A percentile compares a stretch with the other conserved stretches of the same genome.
These are phyloP conservation scores for Nemania serpens DNA, from an alignment of 2,329 filamentous ascomycete genomes.

Conservation along the genomic window DNA sequence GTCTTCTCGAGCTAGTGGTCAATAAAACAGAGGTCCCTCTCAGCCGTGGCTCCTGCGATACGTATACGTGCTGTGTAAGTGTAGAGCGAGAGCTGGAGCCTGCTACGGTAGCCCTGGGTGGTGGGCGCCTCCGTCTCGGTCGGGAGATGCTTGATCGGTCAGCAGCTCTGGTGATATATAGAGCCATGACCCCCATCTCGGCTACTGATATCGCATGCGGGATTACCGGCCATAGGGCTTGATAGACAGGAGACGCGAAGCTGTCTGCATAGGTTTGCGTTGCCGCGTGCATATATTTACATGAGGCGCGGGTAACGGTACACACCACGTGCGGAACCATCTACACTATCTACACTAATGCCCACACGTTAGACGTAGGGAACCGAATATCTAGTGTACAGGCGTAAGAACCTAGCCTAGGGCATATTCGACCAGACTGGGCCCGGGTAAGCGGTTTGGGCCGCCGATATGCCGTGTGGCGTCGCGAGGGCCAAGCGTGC, in stretches of 20 bases:
- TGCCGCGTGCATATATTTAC: neutral
- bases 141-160: neutral
- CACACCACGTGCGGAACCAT: neutral
- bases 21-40: neutral
- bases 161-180: neutral
- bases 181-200: neutral
- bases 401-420: too few species aligned
- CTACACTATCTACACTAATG: too few species aligned
- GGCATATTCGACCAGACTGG: too few species aligned
- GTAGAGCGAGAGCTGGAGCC: neutral
- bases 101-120: neutral
- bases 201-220: slow-evolving; percentile 3
- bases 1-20: neutral
- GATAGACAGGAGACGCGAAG: slow-evolving; percentile 16
- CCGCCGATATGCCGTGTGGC: slow-evolving; percentile 11
- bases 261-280: neutral
- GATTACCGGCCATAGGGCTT: neutral
- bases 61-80: too few species aligned
- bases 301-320: neutral
- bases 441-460: slow-evolving; percentile 1
- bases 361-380: neutral
- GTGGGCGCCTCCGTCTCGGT: neutral
- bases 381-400: slow-evolving; percentile 16
- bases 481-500: slow-evolving; percentile 5
- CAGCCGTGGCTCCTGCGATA: neutral